Evolutionary conservation across 2,329 filamentous ascomycete species (phyloP).

Genomic region (Sarocladium oryzae): DNA sequence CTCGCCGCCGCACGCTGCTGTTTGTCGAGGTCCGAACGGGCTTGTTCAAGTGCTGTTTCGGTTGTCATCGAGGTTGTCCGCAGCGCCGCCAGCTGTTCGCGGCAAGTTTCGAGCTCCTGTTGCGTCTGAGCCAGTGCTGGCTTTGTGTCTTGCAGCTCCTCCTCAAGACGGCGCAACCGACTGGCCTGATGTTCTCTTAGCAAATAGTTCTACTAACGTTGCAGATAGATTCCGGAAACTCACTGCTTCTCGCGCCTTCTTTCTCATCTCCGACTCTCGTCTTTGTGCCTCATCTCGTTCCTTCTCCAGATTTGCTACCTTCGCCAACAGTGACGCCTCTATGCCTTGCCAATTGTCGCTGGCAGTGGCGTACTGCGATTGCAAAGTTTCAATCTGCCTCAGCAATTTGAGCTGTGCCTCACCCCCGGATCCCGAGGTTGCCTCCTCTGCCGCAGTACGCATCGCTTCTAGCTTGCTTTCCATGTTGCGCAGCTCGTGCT

Average conservation of each 20-base stretch:
- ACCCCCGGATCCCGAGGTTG: slow-evolving; percentile 71
- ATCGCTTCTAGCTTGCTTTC: slow-evolving; percentile 89
- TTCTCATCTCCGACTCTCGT: slow-evolving; percentile 80
- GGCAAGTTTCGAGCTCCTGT: slow-evolving; percentile 55
- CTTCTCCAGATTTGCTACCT: slow-evolving; percentile 73
- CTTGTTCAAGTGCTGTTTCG: slow-evolving; percentile 56
- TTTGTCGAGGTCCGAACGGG: slow-evolving; percentile 43
- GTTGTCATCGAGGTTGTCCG: slow-evolving; percentile 59
- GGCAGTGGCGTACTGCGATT: slow-evolving; percentile 89
- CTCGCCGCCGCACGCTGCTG: slow-evolving; percentile 29
- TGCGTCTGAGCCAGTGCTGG: slow-evolving; percentile 58
- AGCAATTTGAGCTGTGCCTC: slow-evolving; percentile 85
- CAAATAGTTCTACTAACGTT: neutral
- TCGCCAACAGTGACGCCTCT: slow-evolving; percentile 74
- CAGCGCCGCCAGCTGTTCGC: slow-evolving; percentile 53
- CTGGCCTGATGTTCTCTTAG: slow-evolving; percentile 43
- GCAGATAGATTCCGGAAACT: slow-evolving; percentile 23
- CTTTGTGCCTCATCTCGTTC: slow-evolving; percentile 82
- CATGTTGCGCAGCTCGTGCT: slow-evolving; percentile 67
- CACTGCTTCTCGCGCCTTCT: slow-evolving; percentile 82
- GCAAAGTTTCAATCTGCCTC: slow-evolving; percentile 88
- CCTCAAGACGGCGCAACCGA: slow-evolving; percentile 63
- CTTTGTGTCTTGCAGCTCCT: slow-evolving; percentile 69
- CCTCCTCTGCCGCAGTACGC: slow-evolving; percentile 80
- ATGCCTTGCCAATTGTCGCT: slow-evolving; percentile 98